Evolutionary conservation across 768 basidiomycete genomes (phyloP).

Genomic region (Psilocybe azurescens): DNA sequence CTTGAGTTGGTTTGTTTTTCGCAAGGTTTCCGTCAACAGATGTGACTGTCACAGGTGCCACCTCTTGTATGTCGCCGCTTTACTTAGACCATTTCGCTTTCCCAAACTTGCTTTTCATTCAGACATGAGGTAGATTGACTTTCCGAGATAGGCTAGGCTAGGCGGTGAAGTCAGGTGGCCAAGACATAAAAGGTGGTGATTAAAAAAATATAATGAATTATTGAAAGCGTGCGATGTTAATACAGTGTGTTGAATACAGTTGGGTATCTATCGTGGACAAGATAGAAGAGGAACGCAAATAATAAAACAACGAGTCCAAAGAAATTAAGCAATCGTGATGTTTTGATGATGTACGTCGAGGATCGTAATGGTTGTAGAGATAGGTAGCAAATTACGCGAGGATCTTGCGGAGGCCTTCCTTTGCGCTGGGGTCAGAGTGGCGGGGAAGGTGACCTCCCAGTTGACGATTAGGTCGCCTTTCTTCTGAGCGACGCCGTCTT

Average conservation of each 20-base stretch:
- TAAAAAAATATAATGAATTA: neutral
- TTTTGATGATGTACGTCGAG: neutral
- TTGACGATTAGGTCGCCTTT: conserved; percentile 87
- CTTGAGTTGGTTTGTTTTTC: too few relatives aligned
- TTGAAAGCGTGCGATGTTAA: neutral
- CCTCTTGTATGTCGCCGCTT: too few relatives aligned
- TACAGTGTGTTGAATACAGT: conserved; percentile 9
- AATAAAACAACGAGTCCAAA: neutral
- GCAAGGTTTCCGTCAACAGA: too few relatives aligned
- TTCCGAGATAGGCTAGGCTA: too few relatives aligned
- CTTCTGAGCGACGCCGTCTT: conserved; percentile 66
- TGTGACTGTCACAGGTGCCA: too few relatives aligned
- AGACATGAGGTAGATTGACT: too few relatives aligned
- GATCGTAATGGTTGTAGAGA: too few relatives aligned
- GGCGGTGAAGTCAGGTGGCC: too few relatives aligned
- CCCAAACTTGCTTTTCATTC: too few relatives aligned
- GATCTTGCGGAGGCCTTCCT: conserved; percentile 53
- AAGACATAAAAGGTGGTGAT: too few relatives aligned
- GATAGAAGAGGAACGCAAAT: neutral
- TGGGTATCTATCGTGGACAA: conserved; percentile 8
- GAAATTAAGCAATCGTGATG: neutral
- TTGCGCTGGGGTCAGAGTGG: conserved; percentile 72
- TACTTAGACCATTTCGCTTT: too few relatives aligned
- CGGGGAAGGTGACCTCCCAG: conserved; percentile 89
- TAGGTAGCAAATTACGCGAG: neutral